Base-by-base conservation (phyloP, 805 yeast species). In the Teunomyces atbi region DNA sequence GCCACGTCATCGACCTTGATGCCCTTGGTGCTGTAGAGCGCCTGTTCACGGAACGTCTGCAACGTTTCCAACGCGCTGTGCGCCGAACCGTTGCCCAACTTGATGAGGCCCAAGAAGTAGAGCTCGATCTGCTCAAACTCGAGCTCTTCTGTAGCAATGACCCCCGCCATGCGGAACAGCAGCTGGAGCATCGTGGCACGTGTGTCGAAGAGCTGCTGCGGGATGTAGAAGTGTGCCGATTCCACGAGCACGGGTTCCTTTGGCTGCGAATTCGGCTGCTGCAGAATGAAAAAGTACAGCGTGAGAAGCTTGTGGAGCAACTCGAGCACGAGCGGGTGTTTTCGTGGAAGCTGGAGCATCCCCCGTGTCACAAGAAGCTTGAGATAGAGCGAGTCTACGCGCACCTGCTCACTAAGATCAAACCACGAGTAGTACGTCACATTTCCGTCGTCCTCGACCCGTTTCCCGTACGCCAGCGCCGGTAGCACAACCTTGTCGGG, bases 161-260 rank as follows among this genome's bases (percentile, higher is more conserved):
- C 54, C 4, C 52, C 29, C 30, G 54, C 45, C 3, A 57, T 43
- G 7, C 62, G 46, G 37, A 54, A 55, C 6, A 61, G 58, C 19
- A 60, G 49, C 44, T 60, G 65, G 20, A 57, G 29, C 64, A 62
- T 60, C 47, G 53, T 53, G 6, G 59, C 57, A 10, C 62, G 51
- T 42, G 47, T 51, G 38, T 59, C 62, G 30, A 61, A 61, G 12
- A 58, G 50, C n/a, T 45, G 15, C 36, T 56, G 51, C 2, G 58
- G 50, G 3, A 62, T 46, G 40, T 54, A 57, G 50, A 45, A 61
- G 42, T 50, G 41, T 6, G 38, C 41, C 6, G 55, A 50, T 26
- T 56, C 58, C 8, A 49, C 52, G 10, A 60, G 43, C 6, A 51
- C 52, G 23, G 41, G 37, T 13, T 43, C 34, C 12, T 27, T 15